Percentiles rank a stretch among this genome's conserved stretches.
phyloP scores from a whole-genome alignment of 1,139 yeast species.

The Blastobotrys capitulatus region DNA sequence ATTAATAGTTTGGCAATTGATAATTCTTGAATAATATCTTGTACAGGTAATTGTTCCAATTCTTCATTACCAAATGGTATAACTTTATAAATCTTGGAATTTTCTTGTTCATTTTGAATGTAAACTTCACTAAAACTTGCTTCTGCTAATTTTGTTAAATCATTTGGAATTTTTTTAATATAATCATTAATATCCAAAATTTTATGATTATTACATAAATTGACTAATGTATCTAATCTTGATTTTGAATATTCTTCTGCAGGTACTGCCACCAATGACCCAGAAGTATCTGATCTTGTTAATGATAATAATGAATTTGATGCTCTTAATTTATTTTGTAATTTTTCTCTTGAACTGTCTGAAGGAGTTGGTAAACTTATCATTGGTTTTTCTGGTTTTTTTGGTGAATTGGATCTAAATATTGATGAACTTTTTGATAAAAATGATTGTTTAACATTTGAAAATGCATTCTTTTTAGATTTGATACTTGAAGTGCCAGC shows the following conservation, averaged over 20 bases:
- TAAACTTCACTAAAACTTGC: constrained; percentile 46
- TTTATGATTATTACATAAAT: constrained; percentile 33
- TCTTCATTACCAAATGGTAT: constrained; percentile 47
- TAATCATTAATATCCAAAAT: constrained; percentile 31
- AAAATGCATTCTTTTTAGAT: constrained; percentile 4
- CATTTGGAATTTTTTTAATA: constrained; percentile 21
- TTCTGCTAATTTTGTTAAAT: constrained; percentile 38
- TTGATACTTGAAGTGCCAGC: neutral
- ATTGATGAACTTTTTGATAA: constrained; percentile 9
- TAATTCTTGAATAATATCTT: constrained; percentile 45
- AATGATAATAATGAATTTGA: constrained; percentile 47
- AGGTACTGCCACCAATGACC: constrained; percentile 30
- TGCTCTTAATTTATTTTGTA: constrained; percentile 47
- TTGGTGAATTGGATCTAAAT: constrained; percentile 1
- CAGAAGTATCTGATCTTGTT: constrained; percentile 25
- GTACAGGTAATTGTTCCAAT: constrained; percentile 39
- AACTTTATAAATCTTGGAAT: constrained; percentile 39
- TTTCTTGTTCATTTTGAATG: constrained; percentile 18
- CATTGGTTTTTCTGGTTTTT: constrained; percentile 28
- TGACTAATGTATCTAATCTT: constrained; percentile 34
- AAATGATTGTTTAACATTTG: constrained; percentile 12
- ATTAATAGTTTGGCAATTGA: constrained; percentile 38
- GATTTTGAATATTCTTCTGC: constrained; percentile 27
- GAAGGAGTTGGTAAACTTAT: constrained; percentile 58
- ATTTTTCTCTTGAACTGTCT: constrained; percentile 48